phyloP scores from a whole-genome alignment of 495 filamentous ascomycete genomes.

The Penicilliopsis zonata region DNA sequence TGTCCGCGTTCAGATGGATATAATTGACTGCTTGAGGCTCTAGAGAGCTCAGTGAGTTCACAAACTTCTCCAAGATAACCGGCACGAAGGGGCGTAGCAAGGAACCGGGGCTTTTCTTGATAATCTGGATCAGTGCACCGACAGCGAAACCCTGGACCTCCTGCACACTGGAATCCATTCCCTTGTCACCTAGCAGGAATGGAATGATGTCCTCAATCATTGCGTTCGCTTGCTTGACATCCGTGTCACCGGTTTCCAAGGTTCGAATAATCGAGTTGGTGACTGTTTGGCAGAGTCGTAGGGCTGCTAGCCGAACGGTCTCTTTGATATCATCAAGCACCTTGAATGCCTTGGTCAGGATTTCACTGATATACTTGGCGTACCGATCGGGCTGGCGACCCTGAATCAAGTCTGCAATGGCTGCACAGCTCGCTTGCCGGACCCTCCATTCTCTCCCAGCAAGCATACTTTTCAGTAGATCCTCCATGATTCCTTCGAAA shows the following conservation, averaged over 20 bases:
- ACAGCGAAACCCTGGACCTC: conserved; percentile 70
- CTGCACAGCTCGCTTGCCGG: conserved; percentile 81
- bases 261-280: conserved; percentile 73
- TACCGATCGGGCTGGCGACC: conserved; percentile 66
- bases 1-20: conserved; percentile 75
- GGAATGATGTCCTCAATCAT: conserved; percentile 80
- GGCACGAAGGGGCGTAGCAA: conserved; percentile 70
- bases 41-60: conserved; percentile 70
- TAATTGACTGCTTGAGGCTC: conserved; percentile 86
- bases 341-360: conserved; percentile 73
- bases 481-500: conserved; percentile 76
- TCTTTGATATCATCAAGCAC: conserved; percentile 87
- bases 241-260: conserved; percentile 67
- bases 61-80: conserved; percentile 64
- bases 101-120: conserved; percentile 66
- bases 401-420: conserved; percentile 75
- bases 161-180: conserved; percentile 73
- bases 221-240: conserved; percentile 51
- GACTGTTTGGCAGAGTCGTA: conserved; percentile 68
- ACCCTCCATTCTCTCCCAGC: conserved; percentile 80
- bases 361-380: conserved; percentile 68
- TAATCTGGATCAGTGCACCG: conserved; percentile 69
- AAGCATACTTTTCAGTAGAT: conserved; percentile 73
- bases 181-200: conserved; percentile 80
- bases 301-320: conserved; percentile 68